Conservation (phyloP, 768 basidiomycete species). For the Mycena latifolia region DNA sequence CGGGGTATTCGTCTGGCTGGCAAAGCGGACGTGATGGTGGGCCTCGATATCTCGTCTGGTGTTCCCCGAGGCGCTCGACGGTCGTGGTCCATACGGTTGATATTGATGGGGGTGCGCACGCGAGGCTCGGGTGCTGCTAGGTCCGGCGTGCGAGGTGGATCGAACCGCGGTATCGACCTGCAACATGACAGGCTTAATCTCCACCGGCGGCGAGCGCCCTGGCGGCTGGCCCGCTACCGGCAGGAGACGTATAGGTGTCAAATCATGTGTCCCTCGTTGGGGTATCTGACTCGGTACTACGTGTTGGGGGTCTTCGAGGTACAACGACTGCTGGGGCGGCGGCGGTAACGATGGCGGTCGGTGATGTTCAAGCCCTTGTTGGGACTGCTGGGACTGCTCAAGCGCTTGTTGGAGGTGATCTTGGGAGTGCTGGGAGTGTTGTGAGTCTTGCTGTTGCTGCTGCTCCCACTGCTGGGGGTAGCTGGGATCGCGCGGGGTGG, state of each 20-base stretch:
- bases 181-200: constrained; percentile 36
- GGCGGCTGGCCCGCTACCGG: constrained; percentile 28
- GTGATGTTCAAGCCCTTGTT: constrained; percentile 26
- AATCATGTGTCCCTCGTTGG: constrained; percentile 40
- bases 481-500: constrained; percentile 55
- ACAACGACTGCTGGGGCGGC: constrained; percentile 38
- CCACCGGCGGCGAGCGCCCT: constrained; percentile 39
- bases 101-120: constrained; percentile 37
- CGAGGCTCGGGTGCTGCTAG: constrained; percentile 37
- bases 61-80: constrained; percentile 16
- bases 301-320: constrained; percentile 33
- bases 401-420: constrained; percentile 37
- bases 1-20: constrained; percentile 35
- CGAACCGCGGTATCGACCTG: constrained; percentile 39
- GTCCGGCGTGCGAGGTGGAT: constrained; percentile 28
- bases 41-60: constrained; percentile 23
- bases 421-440: constrained; percentile 41
- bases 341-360: constrained; percentile 9
- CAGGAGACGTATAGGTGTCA: constrained; percentile 48
- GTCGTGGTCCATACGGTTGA: constrained; percentile 28
- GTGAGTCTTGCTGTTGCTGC: constrained; percentile 44
- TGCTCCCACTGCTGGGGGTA: constrained; percentile 49
- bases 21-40: constrained; percentile 36
- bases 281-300: constrained; percentile 46
- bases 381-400: constrained; percentile 39